Base-by-base conservation (phyloP, 768 basidiomycete species). In the Rubroboletus pulcherrimus region DNA sequence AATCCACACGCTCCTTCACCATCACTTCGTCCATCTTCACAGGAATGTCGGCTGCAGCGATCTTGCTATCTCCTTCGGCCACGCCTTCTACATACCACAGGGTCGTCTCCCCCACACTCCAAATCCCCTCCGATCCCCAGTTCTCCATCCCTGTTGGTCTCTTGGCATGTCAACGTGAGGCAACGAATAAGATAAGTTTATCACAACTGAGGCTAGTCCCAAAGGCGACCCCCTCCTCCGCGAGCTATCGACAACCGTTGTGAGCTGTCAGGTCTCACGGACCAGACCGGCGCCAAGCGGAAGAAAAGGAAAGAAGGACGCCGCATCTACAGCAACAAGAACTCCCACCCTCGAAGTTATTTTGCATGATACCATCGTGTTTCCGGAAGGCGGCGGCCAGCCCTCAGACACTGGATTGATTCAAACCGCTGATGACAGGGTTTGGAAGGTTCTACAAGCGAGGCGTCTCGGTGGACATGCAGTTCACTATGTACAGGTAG, bases 351-450 rank as follows among this genome's bases (percentile, higher is more conserved):
- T 89, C 45, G 85, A 89, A 62, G 73, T 92, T 8, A 76, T 85
- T 49, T 72, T 91, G 43, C 84, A 87, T 49, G 91, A 92, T 65
- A 91, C 89, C 0, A 78, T 88, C 12, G 79, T 91, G 45, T 92
- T 91, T 66, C 90, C 91, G 0, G 89, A 91, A 70, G 90, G 89
- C 9, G 84, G 90, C 11, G 91, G 91, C 0, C 91, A 93, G 59
- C 87, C 88, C 1, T 84, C 84, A 0, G 91, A 93, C 64, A 82
- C 82, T 26, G 90, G 90, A 2, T 73, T 91, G 31, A 70, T 71
- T 26, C 75, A 72, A 2, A 75, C 73, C 19, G 58, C 65, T 4
- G 76, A 82, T 61, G 77, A 77, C n/a, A 70, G 60, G 2, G 51
- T 67, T 11, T 86, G 84, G 81, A 72, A 78, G 14, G 86, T 93